Evolutionary conservation across 768 basidiomycete genomes (phyloP).

Genomic region (Hygrocybe coccinea): DNA sequence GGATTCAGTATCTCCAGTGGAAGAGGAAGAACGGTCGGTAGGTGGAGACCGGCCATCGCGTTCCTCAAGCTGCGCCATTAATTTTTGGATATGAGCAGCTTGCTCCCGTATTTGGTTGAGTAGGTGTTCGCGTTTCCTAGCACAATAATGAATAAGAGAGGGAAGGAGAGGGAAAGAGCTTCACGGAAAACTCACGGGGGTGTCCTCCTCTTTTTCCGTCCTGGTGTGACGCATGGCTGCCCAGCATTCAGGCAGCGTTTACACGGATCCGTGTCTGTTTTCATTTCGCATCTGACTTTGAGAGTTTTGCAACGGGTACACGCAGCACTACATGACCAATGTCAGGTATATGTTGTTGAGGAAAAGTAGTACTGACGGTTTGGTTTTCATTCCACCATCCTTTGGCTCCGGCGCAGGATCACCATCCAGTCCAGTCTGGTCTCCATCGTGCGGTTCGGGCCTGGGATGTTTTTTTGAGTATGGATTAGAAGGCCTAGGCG

Average conservation of each 20-base stretch:
- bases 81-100: conserved; percentile 62
- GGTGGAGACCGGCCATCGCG: conserved; percentile 13
- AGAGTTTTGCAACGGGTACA: conserved; percentile 66
- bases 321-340: conserved; percentile 28
- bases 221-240: conserved; percentile 75
- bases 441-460: neutral
- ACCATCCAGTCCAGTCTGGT: neutral
- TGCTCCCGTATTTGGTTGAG: conserved; percentile 72
- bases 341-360: neutral
- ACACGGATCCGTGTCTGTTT: conserved; percentile 65
- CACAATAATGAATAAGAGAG: neutral
- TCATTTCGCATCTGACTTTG: conserved; percentile 72
- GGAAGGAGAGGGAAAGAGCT: neutral
- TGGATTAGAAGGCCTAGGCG: too few species aligned
- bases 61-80: conserved; percentile 64
- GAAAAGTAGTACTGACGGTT: conserved; percentile 6
- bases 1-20: conserved; percentile 14
- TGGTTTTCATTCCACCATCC: conserved; percentile 21
- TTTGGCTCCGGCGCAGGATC: conserved; percentile 19
- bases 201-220: conserved; percentile 72
- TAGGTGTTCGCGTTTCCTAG: conserved; percentile 76
- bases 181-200: conserved; percentile 56
- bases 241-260: conserved; percentile 67
- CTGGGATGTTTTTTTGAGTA: neutral
- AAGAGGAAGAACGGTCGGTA: conserved; percentile 18